A percentile compares a stretch with the other conserved stretches of the same genome.
These are phyloP conservation scores for Wallacemonas sp. DNA, from an alignment of 208 protist species.

Conservation along the genomic window DNA sequence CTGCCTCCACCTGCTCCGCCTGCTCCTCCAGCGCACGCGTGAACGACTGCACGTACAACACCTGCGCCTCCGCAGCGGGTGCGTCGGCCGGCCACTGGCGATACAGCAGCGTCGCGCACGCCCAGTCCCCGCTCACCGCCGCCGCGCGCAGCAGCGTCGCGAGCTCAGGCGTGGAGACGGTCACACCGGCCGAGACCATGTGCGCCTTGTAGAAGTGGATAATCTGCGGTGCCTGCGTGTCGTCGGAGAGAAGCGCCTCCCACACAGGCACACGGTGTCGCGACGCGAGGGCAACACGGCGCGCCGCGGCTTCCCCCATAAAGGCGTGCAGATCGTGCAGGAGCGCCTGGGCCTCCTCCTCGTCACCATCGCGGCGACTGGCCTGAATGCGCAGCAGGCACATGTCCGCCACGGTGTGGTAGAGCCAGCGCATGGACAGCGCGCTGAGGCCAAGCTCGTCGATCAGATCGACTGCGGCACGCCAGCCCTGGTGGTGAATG, in stretches of 20 bases:
- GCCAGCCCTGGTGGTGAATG: slow-evolving; percentile 43
- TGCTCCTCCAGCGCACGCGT: not conserved
- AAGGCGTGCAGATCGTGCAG: slow-evolving; percentile 17
- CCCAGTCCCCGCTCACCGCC: slow-evolving; percentile 1
- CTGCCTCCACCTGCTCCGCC: not conserved
- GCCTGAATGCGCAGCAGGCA: slow-evolving; percentile 23
- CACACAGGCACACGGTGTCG: slow-evolving; percentile 28
- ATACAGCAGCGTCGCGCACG: not conserved
- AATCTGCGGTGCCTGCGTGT: not conserved
- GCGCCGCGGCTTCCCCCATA: slow-evolving; percentile 24
- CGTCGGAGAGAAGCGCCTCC: slow-evolving; percentile 18
- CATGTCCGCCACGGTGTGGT: slow-evolving; percentile 51
- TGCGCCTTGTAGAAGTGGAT: not conserved
- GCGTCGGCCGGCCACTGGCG: not conserved
- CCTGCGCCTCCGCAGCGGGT: slow-evolving; percentile 1
- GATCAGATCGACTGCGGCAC: slow-evolving; percentile 35
- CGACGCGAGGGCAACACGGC: slow-evolving; percentile 18
- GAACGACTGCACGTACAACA: slow-evolving; percentile 9
- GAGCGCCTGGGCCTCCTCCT: slow-evolving; percentile 7
- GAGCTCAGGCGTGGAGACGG: not conserved
- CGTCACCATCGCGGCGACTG: not conserved
- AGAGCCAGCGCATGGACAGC: slow-evolving; percentile 53
- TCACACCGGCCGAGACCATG: not conserved
- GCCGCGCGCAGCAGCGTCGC: slow-evolving; percentile 8
- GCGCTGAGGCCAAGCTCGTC: slow-evolving; percentile 57